Conservation (phyloP, 2,329 filamentous ascomycete genomes). For the Neonectria sp. region DNA sequence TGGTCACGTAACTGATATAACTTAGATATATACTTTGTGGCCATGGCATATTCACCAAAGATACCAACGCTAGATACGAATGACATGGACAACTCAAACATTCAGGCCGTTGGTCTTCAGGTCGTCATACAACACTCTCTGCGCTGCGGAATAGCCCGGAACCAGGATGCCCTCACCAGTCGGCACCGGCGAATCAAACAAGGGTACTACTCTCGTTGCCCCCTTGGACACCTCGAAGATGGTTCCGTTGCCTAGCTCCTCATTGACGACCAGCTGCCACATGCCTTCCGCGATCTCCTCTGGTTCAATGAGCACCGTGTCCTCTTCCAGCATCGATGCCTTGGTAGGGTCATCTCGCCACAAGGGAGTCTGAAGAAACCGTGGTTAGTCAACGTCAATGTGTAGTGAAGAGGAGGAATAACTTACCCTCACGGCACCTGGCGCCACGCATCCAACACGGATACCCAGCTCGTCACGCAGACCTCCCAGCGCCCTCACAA, state of each 20-base stretch:
- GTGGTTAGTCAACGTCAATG: not conserved
- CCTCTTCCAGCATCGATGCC: conserved; percentile 43
- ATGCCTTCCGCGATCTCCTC: conserved; percentile 52
- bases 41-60: not conserved
- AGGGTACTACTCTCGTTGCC: conserved; percentile 47
- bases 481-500: conserved; percentile 50
- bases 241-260: conserved; percentile 50
- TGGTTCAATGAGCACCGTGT: conserved; percentile 49
- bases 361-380: conserved; percentile 48
- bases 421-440: conserved; percentile 51
- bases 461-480: conserved; percentile 53
- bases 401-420: not conserved
- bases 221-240: conserved; percentile 51
- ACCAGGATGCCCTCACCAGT: conserved; percentile 40
- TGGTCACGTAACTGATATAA: too few relatives aligned
- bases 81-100: conserved; percentile 33
- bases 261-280: conserved; percentile 45
- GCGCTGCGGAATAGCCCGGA: conserved; percentile 44
- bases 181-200: conserved; percentile 47
- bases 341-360: conserved; percentile 53
- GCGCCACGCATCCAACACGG: conserved; percentile 51
- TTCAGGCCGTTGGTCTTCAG: conserved; percentile 42
- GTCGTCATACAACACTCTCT: conserved; percentile 39
- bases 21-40: conserved; percentile 1
- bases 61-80: not conserved